phyloP scores from a whole-genome alignment of 768 basidiomycete genomes.

The Hygrophoropsis aurantiaca region DNA sequence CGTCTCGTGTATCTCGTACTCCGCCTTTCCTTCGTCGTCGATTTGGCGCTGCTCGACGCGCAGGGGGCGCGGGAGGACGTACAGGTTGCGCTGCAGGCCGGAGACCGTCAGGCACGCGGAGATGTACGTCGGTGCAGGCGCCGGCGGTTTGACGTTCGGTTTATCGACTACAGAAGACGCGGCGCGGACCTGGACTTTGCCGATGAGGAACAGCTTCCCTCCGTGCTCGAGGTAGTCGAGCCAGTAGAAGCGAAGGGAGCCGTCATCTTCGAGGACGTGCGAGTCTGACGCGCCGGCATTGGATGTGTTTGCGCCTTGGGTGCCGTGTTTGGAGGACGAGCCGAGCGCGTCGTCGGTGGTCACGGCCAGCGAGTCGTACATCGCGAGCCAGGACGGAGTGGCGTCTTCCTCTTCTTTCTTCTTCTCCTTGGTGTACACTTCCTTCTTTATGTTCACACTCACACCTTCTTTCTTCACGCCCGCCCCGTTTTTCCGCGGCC shows the following conservation, averaged over 20 bases:
- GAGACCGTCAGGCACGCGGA: slow-evolving; percentile 88
- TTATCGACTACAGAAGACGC: slow-evolving; percentile 28
- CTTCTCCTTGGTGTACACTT: too few relatives aligned
- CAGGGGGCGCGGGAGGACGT: slow-evolving; percentile 75
- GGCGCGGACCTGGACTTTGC: slow-evolving; percentile 83
- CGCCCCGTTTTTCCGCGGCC: slow-evolving; percentile 5
- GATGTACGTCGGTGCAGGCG: slow-evolving; percentile 67
- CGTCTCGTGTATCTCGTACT: slow-evolving; percentile 53
- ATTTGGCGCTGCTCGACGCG: slow-evolving; percentile 43
- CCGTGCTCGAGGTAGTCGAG: slow-evolving; percentile 88
- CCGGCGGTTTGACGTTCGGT: not conserved
- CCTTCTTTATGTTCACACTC: slow-evolving; percentile 30
- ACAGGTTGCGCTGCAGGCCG: slow-evolving; percentile 87
- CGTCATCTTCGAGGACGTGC: slow-evolving; percentile 73
- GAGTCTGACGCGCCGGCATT: slow-evolving; percentile 35
- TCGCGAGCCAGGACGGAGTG: slow-evolving; percentile 67
- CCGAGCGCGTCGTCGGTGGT: slow-evolving; percentile 62
- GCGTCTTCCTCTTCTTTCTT: slow-evolving; percentile 47
- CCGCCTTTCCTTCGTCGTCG: slow-evolving; percentile 28
- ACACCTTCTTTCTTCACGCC: slow-evolving; percentile 43
- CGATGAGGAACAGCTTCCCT: slow-evolving; percentile 84
- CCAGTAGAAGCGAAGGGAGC: slow-evolving; percentile 92
- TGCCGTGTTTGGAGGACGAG: too few relatives aligned
- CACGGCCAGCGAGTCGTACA: slow-evolving; percentile 72
- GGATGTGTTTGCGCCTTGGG: too few relatives aligned